Evolutionary conservation across 2,329 filamentous ascomycete genomes (phyloP).

Genomic region (Colletotrichum tropicale): DNA sequence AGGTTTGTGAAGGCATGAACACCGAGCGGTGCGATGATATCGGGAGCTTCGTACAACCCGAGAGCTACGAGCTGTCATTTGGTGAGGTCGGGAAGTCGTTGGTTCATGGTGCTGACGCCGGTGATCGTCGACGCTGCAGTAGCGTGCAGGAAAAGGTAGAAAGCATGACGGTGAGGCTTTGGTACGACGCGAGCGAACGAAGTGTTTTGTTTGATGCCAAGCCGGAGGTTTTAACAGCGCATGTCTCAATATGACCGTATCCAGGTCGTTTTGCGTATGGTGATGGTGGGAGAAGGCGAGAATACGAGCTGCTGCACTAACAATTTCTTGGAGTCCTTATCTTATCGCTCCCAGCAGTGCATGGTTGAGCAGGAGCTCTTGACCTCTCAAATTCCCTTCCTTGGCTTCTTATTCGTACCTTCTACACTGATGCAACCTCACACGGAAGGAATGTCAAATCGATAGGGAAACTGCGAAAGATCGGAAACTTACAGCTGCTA

Average conservation of each 20-base stretch:
- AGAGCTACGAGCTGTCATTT: background rate
- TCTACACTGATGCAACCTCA: background rate
- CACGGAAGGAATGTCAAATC: accelerated
- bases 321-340: background rate
- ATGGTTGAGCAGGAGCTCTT: background rate
- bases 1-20: background rate
- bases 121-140: background rate
- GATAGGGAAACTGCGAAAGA: background rate
- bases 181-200: background rate
- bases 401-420: too few relatives aligned
- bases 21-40: background rate
- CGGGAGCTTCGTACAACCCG: background rate
- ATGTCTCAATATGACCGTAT: background rate
- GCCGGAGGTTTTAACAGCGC: background rate
- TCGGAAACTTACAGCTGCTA: background rate
- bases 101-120: background rate
- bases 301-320: background rate
- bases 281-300: background rate
- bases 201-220: background rate
- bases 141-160: background rate
- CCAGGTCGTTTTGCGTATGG: background rate
- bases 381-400: too few relatives aligned
- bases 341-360: background rate
- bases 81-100: background rate
- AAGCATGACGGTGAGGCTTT: background rate